phyloP scores from a whole-genome alignment of 2,329 filamentous ascomycete species.

The Ceratocystis ficicola region DNA sequence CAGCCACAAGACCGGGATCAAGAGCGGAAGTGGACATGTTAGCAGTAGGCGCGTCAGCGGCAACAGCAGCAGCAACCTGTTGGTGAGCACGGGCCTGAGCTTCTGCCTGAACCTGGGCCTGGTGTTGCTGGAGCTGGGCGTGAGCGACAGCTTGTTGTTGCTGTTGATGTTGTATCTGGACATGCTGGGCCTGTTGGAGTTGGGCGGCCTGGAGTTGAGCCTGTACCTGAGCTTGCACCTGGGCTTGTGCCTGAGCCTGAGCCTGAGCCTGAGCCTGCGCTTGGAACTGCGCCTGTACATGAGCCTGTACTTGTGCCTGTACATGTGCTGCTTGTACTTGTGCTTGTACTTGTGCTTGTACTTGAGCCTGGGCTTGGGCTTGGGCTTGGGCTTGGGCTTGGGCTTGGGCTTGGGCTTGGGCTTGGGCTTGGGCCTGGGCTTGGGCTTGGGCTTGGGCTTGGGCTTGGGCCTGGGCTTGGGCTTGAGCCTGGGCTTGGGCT shows the following conservation, averaged over 20 bases:
- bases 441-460: constrained; percentile 16
- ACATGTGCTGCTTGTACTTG: not conserved
- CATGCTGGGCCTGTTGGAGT: constrained; percentile 15
- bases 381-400: constrained; percentile 12
- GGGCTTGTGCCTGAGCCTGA: constrained; percentile 9
- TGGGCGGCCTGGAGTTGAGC: constrained; percentile 14
- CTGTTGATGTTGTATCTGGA: constrained; percentile 15
- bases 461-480: constrained; percentile 13
- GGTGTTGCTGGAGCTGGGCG: constrained; percentile 11
- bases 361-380: not conserved
- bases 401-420: constrained; percentile 1
- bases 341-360: not conserved
- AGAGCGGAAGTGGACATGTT: constrained; percentile 20
- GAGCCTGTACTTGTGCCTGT: constrained; percentile 15
- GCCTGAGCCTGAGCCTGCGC: constrained; percentile 8
- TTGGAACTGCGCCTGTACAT: constrained; percentile 13
- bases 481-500: constrained; percentile 14
- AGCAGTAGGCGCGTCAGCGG: constrained; percentile 17
- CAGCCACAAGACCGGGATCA: constrained; percentile 19
- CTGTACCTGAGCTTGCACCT: constrained; percentile 10
- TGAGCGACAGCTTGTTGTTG: constrained; percentile 10
- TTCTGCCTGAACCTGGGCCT: constrained; percentile 10
- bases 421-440: not conserved
- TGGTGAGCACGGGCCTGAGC: constrained; percentile 12
- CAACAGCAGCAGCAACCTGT: constrained; percentile 11